Percentiles rank a stretch among this genome's conserved stretches.
phyloP scores from a whole-genome alignment of 495 filamentous ascomycete genomes.

The Bathelium albidoporum region DNA sequence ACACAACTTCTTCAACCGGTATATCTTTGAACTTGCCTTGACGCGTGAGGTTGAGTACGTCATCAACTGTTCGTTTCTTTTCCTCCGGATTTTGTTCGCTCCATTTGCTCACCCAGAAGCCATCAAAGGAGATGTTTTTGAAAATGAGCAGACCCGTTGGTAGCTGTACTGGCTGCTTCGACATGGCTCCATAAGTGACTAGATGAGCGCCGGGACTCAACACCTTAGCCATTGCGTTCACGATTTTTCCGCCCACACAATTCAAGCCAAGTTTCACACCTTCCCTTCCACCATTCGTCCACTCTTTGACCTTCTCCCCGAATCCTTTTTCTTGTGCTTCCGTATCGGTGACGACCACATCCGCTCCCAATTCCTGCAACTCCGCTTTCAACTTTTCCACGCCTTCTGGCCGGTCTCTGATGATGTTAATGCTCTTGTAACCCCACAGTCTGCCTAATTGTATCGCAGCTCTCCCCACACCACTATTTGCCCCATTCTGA shows the following conservation, averaged over 20 bases:
- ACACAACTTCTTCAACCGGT: conserved; percentile 66
- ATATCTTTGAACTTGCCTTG: conserved; percentile 70
- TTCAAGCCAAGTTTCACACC: conserved; percentile 71
- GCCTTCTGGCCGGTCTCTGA: conserved; percentile 57
- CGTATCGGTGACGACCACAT: conserved; percentile 72
- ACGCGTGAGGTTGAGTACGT: conserved; percentile 65
- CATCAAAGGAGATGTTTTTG: conserved; percentile 73
- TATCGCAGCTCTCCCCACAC: conserved; percentile 79
- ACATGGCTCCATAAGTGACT: conserved; percentile 95
- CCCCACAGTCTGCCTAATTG: conserved; percentile 80
- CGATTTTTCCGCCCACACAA: conserved; percentile 86
- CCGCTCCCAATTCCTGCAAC: conserved; percentile 59
- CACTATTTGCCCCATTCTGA: conserved; percentile 92
- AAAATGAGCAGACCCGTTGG: conserved; percentile 80
- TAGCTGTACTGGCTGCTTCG: conserved; percentile 66
- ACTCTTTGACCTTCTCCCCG: conserved; percentile 49
- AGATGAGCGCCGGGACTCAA: conserved; percentile 55
- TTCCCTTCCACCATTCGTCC: conserved; percentile 59
- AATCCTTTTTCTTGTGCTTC: conserved; percentile 59
- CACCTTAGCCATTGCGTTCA: conserved; percentile 58
- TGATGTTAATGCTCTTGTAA: conserved; percentile 73
- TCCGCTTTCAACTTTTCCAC: conserved; percentile 61
- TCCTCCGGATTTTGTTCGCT: conserved; percentile 60
- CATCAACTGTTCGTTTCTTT: conserved; percentile 68
- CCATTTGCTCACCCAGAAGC: conserved; percentile 94